Conservation (phyloP, 306 rosid species). For the Begonia masoniana region DNA sequence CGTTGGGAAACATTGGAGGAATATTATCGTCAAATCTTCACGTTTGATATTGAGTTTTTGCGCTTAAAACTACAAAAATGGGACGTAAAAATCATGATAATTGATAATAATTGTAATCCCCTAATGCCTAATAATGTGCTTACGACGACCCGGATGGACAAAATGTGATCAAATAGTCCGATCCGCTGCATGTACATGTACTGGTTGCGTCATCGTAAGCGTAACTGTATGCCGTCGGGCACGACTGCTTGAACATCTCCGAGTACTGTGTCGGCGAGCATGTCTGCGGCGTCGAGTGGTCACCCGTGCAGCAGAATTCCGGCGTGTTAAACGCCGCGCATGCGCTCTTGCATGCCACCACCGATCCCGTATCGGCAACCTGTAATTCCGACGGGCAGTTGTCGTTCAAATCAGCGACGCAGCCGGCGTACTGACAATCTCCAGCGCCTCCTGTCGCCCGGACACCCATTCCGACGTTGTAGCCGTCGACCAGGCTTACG, state of each 20-base stretch:
- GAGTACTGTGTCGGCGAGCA: conserved; percentile 72
- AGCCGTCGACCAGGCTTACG: conserved; percentile 83
- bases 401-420: conserved; percentile 47
- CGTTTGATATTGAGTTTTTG: too few relatives aligned
- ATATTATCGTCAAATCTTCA: too few relatives aligned
- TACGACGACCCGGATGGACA: conserved; percentile 29
- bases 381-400: conserved; percentile 54
- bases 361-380: conserved; percentile 20
- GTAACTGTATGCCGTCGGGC: conserved; percentile 82
- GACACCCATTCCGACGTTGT: conserved; percentile 62
- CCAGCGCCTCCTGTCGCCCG: conserved; percentile 56
- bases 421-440: conserved; percentile 74
- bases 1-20: too few relatives aligned
- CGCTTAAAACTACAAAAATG: too few relatives aligned
- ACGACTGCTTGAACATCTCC: conserved; percentile 55
- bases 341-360: conserved; percentile 81
- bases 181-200: conserved; percentile 60
- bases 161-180: conserved; percentile 59
- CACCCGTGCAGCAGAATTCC: conserved; percentile 76
- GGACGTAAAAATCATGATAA: background rate
- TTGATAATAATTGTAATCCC: background rate
- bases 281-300: conserved; percentile 51
- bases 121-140: background rate
- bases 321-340: conserved; percentile 61
- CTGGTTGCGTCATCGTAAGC: conserved; percentile 91